These are phyloP conservation scores for Lachnellula subtilissima DNA, from an alignment of 2,329 filamentous ascomycete genomes.

Conservation along the genomic window DNA sequence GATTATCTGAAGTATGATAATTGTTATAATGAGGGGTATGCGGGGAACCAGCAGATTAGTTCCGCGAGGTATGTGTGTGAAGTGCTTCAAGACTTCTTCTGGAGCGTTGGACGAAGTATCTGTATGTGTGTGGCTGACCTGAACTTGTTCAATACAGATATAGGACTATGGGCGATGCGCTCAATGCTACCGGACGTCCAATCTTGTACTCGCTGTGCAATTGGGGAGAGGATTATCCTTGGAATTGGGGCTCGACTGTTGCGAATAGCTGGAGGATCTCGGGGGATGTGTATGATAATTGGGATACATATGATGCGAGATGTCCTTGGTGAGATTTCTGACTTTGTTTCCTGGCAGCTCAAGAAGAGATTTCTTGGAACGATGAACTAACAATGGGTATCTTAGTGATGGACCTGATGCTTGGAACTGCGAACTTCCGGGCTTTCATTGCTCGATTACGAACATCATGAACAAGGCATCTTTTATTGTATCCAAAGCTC, in stretches of 20 bases:
- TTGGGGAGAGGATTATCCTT: constrained; percentile 47
- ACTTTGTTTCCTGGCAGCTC: neutral
- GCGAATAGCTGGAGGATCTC: constrained; percentile 37
- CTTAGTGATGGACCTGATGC: constrained; percentile 35
- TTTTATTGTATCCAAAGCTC: constrained; percentile 27
- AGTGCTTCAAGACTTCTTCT: neutral
- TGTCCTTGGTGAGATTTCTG: constrained; percentile 27
- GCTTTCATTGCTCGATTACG: constrained; percentile 30
- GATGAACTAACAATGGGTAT: neutral
- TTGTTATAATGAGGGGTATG: constrained; percentile 50
- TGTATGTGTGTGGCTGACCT: neutral
- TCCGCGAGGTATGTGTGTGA: constrained; percentile 33
- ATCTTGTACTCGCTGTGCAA: constrained; percentile 39
- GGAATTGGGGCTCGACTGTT: constrained; percentile 33
- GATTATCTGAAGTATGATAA: constrained; percentile 54
- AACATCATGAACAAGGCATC: constrained; percentile 29
- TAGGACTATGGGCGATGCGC: constrained; percentile 32
- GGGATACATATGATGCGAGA: constrained; percentile 37
- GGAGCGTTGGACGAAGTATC: too few species aligned
- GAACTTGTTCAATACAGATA: constrained; percentile 23
- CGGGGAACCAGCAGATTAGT: constrained; percentile 37
- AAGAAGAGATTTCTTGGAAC: neutral
- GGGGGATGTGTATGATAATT: constrained; percentile 35
- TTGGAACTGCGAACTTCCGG: constrained; percentile 27
- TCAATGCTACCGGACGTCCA: constrained; percentile 34